Evolutionary conservation across 1,139 yeast genomes (phyloP), one percentile per base, ranked within the genome.

Genomic region (Yamadazyma buinensis): DNA sequence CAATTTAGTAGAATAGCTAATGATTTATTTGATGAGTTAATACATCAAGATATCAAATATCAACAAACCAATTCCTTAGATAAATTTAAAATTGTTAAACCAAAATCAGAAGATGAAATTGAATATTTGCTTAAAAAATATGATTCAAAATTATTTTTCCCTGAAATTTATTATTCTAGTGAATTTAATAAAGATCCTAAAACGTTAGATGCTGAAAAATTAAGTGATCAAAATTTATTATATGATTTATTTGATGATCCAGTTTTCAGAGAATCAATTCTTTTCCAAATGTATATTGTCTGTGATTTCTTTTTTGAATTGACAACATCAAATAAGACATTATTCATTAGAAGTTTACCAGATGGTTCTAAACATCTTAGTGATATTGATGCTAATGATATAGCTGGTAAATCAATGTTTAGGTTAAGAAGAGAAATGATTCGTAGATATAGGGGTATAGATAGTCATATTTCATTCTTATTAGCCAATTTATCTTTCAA

Each of bases 141-240:
- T 36, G 21, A 43, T 2, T 37, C 45, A 5, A 47, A 45, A 23
- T 34, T 40, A 19, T 67, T 55, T 39, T 64, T 61, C 35, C 68
- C 75, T 1, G 73, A 68, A 39, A 45, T 49, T 9, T 68, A 67
- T 43, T 62, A 62, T 55, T 36, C 52, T 1, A 54, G 69, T 1
- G 51, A 54, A 3, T 67, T 66, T 34, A 39, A 39, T 15, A 39
- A 49, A 22, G 35, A 47, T 18, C 52, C 51, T 15, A 40, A 34
- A 1, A 32, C 40, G 1, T 43, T 42, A 15, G 61, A 54, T 5
- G 43, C 41, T 19, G 41, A 49, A 25, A 49, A 43, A 33, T 47
- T 43, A 6, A 51, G 52, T 13, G 74, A 67, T 40, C 48, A 50
- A 19, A 51, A 51, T 14, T 54, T 52, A 39, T 48, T 59, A 15